Evolutionary conservation across 2,329 filamentous ascomycete species (phyloP), one percentile per base, ranked within the genome.

Genomic region (Orbilia oligospora): DNA sequence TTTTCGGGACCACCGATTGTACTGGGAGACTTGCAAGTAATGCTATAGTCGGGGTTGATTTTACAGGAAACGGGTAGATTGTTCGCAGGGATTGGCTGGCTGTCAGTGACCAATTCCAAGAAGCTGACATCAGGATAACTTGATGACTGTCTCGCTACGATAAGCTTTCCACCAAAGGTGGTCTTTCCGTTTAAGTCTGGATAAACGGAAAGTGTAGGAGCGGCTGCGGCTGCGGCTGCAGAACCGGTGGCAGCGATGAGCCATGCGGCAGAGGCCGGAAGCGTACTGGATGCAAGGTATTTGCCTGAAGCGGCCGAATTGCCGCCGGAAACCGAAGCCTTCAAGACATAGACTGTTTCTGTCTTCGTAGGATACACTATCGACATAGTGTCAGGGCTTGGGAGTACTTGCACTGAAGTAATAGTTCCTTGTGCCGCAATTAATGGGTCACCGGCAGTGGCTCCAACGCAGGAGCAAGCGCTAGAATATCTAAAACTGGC

Each of bases 381-480:
- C 1, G 10, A 0, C 2, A 36, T 9, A 9, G 36, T 61, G 3
- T 1, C 38, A 2, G 38, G 12, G 12, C 9, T 41, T 41, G 38
- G 38, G 2, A 14, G 12, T 2, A 12, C 3, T 41, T 16, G 8
- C 0, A 16, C 12, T 16, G 3, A 4, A 41, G 38, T 41, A 16
- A 16, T 41, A 41, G 38, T 41, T 5, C 12, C 12, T 12, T 14
- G 12, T 16, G 38, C 38, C 12, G 12, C 10, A n/a, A 16, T 1
- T 3, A n/a, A 41, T 41, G 38, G 12, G 1, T 16, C 38, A 16
- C 38, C 12, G 8, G 33, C 33, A 41, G 14, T n/a, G 38, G 12
- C 38, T 41, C 61, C 61, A 1, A 65, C 61, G 12, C 61, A 65
- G 3, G 16, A 20, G 22, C 61, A 65, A 8, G 61, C 61, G 41